Percentiles rank a stretch among this genome's conserved stretches.
Conservation (phyloP, 192 early-diverging fungal species). For the Hyaloraphidium curvatum region DNA sequence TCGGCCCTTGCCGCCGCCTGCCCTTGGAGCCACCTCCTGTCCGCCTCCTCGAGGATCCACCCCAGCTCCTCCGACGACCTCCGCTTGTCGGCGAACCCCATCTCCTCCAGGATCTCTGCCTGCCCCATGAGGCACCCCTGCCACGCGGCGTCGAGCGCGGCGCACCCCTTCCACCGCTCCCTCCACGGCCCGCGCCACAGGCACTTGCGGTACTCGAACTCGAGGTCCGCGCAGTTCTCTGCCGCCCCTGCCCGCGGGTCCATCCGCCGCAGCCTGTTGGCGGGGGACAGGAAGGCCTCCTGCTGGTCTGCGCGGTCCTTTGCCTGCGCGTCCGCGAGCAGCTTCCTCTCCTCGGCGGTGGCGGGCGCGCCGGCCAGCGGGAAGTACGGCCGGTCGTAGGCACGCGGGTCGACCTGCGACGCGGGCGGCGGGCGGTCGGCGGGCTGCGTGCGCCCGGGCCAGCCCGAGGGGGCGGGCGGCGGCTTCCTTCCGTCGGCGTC, state of each 20-base stretch:
- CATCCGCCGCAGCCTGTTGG: neutral
- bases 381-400: neutral
- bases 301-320: neutral
- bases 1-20: too few relatives aligned
- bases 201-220: neutral
- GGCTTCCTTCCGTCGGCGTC: too few relatives aligned
- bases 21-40: too few relatives aligned
- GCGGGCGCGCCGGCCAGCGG: neutral
- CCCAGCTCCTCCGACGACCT: neutral
- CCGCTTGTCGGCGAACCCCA: neutral
- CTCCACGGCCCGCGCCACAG: neutral
- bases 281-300: neutral
- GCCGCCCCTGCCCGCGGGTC: neutral
- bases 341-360: neutral
- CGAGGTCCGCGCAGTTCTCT: neutral
- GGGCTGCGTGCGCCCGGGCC: neutral
- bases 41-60: neutral
- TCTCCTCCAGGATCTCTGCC: neutral
- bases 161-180: neutral
- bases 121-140: neutral
- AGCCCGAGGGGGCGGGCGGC: too few relatives aligned
- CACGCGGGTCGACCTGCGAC: neutral
- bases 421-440: neutral
- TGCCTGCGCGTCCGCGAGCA: neutral
- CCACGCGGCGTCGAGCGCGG: neutral